Conservation (phyloP, 192 early-diverging fungal species). For the Rhizophagus prolifer region DNA sequence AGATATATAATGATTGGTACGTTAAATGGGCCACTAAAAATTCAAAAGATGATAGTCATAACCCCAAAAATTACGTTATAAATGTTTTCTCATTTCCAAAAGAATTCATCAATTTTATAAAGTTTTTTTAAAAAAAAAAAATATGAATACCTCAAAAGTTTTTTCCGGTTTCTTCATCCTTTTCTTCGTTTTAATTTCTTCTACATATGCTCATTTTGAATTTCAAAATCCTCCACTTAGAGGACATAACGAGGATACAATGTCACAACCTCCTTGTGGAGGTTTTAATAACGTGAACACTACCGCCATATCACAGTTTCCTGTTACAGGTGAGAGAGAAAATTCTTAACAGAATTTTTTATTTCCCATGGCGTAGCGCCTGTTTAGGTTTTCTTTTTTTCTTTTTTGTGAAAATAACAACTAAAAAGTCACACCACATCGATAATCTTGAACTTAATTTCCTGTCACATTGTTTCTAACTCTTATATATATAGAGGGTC, state of each 20-base stretch:
- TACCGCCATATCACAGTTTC: background rate
- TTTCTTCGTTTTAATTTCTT: background rate
- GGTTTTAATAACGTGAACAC: background rate
- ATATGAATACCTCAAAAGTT: background rate
- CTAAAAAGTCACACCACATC: too few relatives aligned
- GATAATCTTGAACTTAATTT: too few relatives aligned
- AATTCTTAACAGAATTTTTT: too few relatives aligned
- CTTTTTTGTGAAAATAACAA: too few relatives aligned
- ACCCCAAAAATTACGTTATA: background rate
- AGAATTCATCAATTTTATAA: background rate
- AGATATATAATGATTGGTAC: background rate
- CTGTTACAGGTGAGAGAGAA: background rate
- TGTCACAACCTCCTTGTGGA: background rate
- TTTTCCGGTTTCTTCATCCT: background rate
- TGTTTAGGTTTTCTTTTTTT: too few relatives aligned
- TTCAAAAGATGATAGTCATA: too few relatives aligned
- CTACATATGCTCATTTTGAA: background rate
- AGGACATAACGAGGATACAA: background rate
- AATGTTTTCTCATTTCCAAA: background rate
- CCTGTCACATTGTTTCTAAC: too few relatives aligned
- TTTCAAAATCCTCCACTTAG: background rate
- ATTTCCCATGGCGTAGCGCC: too few relatives aligned
- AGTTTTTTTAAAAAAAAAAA: background rate
- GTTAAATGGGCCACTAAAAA: background rate
- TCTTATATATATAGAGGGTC: background rate